Base-by-base conservation (phyloP, 2,329 filamentous ascomycete species). In the Trichophyton benhamiae region DNA sequence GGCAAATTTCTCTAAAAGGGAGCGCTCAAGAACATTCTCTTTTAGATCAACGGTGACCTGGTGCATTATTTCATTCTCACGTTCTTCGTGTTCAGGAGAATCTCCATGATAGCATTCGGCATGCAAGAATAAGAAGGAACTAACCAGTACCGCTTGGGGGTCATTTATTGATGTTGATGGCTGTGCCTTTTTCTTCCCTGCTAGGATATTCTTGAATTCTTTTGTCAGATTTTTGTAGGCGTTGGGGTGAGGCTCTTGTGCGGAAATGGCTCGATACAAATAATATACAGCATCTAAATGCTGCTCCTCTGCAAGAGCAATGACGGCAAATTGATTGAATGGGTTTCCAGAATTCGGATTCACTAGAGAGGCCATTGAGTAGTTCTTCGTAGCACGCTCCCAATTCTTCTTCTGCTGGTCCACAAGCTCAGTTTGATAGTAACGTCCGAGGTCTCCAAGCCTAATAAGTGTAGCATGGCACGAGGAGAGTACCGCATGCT, bases 251-350 rank as follows among this genome's bases (percentile, higher is more conserved):
- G 91, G 89, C 46, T 86, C 79, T 59, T 85, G 80, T 36, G 89
- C 86, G 7, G 86, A 85, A 66, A 94, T 81, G 15, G 91, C 87
- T 65, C 91, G 86, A 71, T 96, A 94, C 46, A 97, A 83, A 72
- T 96, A 86, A 73, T 96, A 97, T 33, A 95, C 87, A 8, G 90
- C 86, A 64, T 90, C 84, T 58, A 97, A 82, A 71, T 95, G 88
- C 66, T 92, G 87, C 62, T 82, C 83, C 67, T 91, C 72, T 60
- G 87, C 86, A 57, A 89, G 82, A 63, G 87, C 87, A 63, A 97
- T 87, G 41, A 97, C 88, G 41, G 89, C 91, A 72, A 94, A 84
- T 73, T 97, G 94, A 69, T 99, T 92, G 69, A 95, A 88, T 15
- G 90, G 88, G 65, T 86, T 83, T 33, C 92, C 92, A 53, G 88